Evolutionary conservation across 768 basidiomycete species (phyloP), one percentile per base, ranked within the genome.

Genomic region (Phallus indusiatus): DNA sequence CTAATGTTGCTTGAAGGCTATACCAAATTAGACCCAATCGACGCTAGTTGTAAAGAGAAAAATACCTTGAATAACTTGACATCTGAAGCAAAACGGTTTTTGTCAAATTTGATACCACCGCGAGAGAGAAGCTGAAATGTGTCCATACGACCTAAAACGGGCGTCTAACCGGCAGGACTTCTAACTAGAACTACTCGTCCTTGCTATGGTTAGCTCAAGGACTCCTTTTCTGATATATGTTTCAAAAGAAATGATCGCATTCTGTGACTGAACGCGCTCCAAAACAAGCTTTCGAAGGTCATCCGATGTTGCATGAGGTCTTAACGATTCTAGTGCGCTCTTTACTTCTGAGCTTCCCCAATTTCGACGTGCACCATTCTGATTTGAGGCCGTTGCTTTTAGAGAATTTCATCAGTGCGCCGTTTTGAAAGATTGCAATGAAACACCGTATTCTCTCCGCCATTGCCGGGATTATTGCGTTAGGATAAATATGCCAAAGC

Each of bases 81-180:
- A 66, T 94, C 90, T 0, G 74, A 71, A 64, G 83, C 78, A 70
- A 87, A 93, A 33, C 78, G 75, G 46, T 74, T 75, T 72, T 90
- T 94, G 77, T 94, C 79, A 64, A 97, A 96, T 57, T 76, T 78
- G 0, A 80, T 80, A 1, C 92, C 91, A 35, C 94, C 94, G 16
- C 90, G 81, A 34, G 94, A 92, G 24, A 98, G 81, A 12, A 96
- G 71, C 63, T 87, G 88, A 70, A 98, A 98, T 5, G 91, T 85
- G 65, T 94, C 91, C 88, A 90, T 90, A 28, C 28, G 28, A 28
- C 2, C 28, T 28, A 7, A 28, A 28, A 28, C 28, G 28, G 28
- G 28, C 28, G 28, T 28, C 28, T 28, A 28, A 28, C 28, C 4
- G 28, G n/a, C n/a, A 28, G 28, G 28, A 28, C 28, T 3, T 2